phyloP scores from a whole-genome alignment of 768 basidiomycete genomes.

The Lentinula aciculospora region DNA sequence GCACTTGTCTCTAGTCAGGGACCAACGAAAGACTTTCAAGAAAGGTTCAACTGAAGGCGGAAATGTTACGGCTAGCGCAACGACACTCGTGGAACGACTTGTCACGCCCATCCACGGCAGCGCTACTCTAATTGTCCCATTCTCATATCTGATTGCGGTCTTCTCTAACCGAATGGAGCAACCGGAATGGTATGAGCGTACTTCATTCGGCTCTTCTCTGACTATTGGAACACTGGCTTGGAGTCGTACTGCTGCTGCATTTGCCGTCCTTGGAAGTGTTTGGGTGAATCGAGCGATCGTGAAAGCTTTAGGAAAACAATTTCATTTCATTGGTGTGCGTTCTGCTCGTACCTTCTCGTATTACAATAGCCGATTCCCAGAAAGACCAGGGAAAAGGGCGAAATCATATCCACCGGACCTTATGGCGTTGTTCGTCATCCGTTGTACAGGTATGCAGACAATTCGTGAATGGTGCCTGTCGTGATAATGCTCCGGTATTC shows the following conservation, averaged over 20 bases:
- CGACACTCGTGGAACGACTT: conserved; percentile 19
- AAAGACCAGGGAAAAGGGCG: conserved; percentile 21
- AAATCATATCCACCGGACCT: conserved; percentile 23
- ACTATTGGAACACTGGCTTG: conserved; percentile 18
- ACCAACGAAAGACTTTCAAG: not conserved
- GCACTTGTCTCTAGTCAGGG: not conserved
- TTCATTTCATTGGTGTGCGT: conserved; percentile 26
- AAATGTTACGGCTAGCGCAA: conserved; percentile 11
- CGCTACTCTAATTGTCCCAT: conserved; percentile 18
- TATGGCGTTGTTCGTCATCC: conserved; percentile 33
- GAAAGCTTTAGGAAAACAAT: conserved; percentile 19
- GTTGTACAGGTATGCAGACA: conserved; percentile 22
- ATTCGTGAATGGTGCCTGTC: not conserved
- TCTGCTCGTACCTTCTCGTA: not conserved
- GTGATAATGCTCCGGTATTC: conserved; percentile 2
- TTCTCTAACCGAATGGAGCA: conserved; percentile 23
- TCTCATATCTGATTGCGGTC: conserved; percentile 21
- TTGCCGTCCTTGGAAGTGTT: conserved; percentile 16
- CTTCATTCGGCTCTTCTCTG: conserved; percentile 17
- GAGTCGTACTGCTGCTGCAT: conserved; percentile 19
- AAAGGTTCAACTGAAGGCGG: conserved; percentile 13
- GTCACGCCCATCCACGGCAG: conserved; percentile 21
- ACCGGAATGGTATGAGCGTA: conserved; percentile 26
- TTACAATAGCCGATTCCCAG: not conserved
- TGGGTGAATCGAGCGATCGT: conserved; percentile 11